Evolutionary conservation across 2,329 filamentous ascomycete species (phyloP).

Genomic region (Anthostomella pinea): DNA sequence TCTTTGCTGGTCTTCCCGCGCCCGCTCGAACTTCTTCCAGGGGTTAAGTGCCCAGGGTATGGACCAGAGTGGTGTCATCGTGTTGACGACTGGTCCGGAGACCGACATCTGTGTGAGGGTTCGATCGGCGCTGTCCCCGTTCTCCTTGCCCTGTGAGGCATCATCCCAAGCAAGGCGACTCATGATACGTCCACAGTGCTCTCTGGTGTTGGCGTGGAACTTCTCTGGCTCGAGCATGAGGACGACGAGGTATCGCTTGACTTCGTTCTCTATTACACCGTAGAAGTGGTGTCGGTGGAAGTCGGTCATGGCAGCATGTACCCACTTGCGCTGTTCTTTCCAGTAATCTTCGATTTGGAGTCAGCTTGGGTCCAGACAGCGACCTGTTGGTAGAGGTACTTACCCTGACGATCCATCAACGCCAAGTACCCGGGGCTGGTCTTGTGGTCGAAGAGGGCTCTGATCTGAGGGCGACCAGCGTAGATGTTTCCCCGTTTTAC

Average conservation of each 20-base stretch:
- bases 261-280: constrained; percentile 47
- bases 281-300: constrained; percentile 42
- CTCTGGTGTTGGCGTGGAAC: constrained; percentile 45
- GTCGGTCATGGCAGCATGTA: constrained; percentile 47
- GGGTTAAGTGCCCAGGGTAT: constrained; percentile 44
- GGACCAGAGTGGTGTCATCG: constrained; percentile 46
- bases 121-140: constrained; percentile 44
- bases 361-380: constrained; percentile 3
- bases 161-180: constrained; percentile 49
- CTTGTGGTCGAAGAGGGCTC: constrained; percentile 48
- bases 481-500: constrained; percentile 50
- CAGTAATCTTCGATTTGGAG: constrained; percentile 38
- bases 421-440: constrained; percentile 46
- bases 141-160: constrained; percentile 42
- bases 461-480: constrained; percentile 48
- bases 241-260: constrained; percentile 44
- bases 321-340: constrained; percentile 50
- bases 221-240: constrained; percentile 44
- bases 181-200: constrained; percentile 50
- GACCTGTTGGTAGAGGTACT: constrained; percentile 15
- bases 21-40: constrained; percentile 46
- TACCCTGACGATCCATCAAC: constrained; percentile 49
- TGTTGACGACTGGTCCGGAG: constrained; percentile 50
- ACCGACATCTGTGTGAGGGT: constrained; percentile 51
- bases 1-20: constrained; percentile 41